Base-by-base conservation (phyloP, 2,329 filamentous ascomycete genomes). In the Colletotrichum gloeosporioides region DNA sequence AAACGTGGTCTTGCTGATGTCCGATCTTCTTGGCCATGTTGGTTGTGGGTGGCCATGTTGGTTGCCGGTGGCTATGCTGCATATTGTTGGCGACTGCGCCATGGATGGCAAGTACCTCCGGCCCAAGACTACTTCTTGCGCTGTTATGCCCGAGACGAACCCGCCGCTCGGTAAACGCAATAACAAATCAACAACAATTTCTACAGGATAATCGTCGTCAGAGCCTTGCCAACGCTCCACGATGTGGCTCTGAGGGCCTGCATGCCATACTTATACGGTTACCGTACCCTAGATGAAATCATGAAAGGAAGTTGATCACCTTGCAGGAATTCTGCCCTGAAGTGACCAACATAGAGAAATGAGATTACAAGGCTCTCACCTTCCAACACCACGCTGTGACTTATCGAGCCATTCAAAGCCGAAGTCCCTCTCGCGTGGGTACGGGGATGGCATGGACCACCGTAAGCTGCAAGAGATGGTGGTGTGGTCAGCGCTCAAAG, bases 271-370 rank as follows among this genome's bases (percentile, higher is more conserved):
- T 53, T 53, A 6, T 53, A 53, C n/a, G 44, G 44, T 22, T 22
- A 22, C n/a, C n/a, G n/a, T 53, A 53, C 44, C n/a, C 44, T 0
- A 1, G 0, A 1, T 53, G 44, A 53, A 0, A 0, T 53, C 44
- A 22, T 0, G 18, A 7, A 49, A n/a, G 18, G 39, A 49, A 49
- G 18, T 49, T 12, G 44, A 53, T 53, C 44, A 22, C 44, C 0
- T 53, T 10, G 44, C 0, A 53, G 44, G 44, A 53, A 53, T 53
- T 53, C 44, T 53, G n/a, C 44, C 44, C 44, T 53, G 44, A 0
- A 53, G 44, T 0, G 0, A 22, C n/a, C 44, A 53, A 0, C 44
- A 8, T 0, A 53, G 0, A 53, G 44, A 22, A 22, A 53, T 53
- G 44, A 53, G n/a, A 53, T 53, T 22, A 22, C n/a, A 53, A 53